Evolutionary conservation across 352 stramenopile genomes (phyloP).

Genomic region (Globisporangium mamillatum): DNA sequence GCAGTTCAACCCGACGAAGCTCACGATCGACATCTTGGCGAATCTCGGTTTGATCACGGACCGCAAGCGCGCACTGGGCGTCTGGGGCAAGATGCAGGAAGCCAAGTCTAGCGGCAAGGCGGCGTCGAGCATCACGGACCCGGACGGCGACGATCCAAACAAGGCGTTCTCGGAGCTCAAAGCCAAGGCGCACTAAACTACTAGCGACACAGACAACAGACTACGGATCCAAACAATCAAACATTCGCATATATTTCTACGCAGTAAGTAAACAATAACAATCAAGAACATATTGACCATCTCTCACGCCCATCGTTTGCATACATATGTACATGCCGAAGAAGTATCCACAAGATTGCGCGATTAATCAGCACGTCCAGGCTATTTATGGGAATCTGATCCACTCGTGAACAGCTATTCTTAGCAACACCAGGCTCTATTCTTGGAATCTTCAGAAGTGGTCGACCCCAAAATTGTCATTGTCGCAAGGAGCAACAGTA

Average conservation of each 20-base stretch:
- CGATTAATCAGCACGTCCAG: not conserved
- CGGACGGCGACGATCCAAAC: slow-evolving; percentile 46
- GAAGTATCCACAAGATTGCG: not conserved
- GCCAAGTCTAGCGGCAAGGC: slow-evolving; percentile 23
- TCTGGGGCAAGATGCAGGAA: slow-evolving; percentile 92
- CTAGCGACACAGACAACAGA: not conserved
- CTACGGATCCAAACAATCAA: not conserved
- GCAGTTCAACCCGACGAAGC: slow-evolving; percentile 98
- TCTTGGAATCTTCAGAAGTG: not conserved
- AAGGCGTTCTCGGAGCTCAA: slow-evolving; percentile 65
- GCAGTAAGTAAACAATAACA: slow-evolving; percentile 2
- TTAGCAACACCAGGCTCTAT: not conserved
- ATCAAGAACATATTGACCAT: not conserved
- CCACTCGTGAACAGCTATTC: not conserved
- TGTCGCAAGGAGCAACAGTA: too few species aligned
- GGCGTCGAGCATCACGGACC: slow-evolving; percentile 21
- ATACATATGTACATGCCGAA: not conserved
- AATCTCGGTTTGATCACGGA: slow-evolving; percentile 91
- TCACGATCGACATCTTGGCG: slow-evolving; percentile 95
- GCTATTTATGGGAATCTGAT: not conserved
- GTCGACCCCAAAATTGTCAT: too few species aligned
- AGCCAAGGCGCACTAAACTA: slow-evolving; percentile 15
- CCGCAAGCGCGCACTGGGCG: slow-evolving; percentile 92
- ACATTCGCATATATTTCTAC: slow-evolving; percentile 2
- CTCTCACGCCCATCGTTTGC: not conserved